Percentiles rank a stretch among this genome's conserved stretches.
These are phyloP conservation scores for Fraxinus paxiana DNA, from an alignment of 305 asterid species.

Conservation along the genomic window DNA sequence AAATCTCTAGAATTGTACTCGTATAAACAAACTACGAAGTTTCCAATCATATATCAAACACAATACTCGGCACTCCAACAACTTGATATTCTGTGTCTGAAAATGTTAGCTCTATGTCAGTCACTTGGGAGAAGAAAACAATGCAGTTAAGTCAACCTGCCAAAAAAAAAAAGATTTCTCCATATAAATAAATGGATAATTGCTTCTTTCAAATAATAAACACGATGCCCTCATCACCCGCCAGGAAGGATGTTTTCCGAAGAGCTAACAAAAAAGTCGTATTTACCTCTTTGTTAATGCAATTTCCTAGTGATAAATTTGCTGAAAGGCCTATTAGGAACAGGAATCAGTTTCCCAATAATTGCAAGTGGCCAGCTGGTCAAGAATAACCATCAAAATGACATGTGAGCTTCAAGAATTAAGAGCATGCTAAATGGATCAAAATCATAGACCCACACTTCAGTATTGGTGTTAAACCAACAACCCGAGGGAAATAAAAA, in stretches of 20 bases:
- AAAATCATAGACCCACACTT: not conserved
- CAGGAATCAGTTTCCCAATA: constrained; percentile 44
- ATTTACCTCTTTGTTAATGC: constrained; percentile 8
- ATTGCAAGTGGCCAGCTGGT: constrained; percentile 54
- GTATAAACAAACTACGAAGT: not conserved
- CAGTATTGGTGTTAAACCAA: not conserved
- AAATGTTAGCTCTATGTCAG: not conserved
- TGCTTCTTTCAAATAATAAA: not conserved
- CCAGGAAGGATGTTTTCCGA: not conserved
- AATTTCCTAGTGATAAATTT: constrained; percentile 12
- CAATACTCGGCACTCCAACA: not conserved
- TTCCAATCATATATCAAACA: not conserved
- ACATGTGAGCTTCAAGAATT: not conserved
- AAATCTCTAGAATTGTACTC: not conserved
- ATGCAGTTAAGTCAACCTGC: not conserved
- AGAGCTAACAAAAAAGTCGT: not conserved
- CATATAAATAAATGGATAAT: not conserved
- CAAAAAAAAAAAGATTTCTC: not conserved
- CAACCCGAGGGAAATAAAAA: not conserved
- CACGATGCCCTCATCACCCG: not conserved
- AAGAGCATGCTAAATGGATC: not conserved
- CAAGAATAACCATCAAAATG: not conserved
- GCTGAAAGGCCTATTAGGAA: constrained; percentile 33
- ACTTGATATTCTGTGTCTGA: not conserved
- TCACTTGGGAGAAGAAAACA: not conserved